A percentile compares a stretch with the other conserved stretches of the same genome.
Conservation (phyloP, 306 rosid species). For the Oxytropis ochrocephala region DNA sequence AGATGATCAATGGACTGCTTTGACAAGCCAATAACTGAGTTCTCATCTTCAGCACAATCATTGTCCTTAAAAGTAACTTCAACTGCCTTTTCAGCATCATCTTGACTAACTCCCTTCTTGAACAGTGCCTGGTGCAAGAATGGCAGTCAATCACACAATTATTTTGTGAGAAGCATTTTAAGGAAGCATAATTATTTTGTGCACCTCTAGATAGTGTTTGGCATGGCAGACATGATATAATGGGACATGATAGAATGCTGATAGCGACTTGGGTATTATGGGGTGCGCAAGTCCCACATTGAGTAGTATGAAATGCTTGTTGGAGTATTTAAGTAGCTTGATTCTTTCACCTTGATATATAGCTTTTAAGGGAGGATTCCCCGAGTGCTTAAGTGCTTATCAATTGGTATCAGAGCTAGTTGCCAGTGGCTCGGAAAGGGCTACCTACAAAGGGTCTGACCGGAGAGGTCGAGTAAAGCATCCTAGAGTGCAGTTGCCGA, state of each 20-base stretch:
- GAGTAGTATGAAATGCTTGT: too few species aligned
- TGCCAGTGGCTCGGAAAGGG: too few species aligned
- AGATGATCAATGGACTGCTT: constrained; percentile 54
- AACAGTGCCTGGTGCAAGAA: constrained; percentile 65
- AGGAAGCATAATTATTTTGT: background rate
- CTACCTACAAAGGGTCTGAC: too few species aligned
- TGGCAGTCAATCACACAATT: constrained; percentile 13
- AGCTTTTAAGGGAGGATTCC: too few species aligned
- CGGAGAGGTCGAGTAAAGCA: too few species aligned
- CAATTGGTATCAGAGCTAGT: too few species aligned
- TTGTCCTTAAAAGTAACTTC: constrained; percentile 49
- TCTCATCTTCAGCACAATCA: constrained; percentile 32
- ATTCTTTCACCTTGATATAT: too few species aligned
- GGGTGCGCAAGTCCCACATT: too few species aligned
- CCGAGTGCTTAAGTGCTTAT: too few species aligned
- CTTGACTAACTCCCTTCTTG: constrained; percentile 71
- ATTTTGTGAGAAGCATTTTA: background rate
- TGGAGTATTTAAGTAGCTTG: too few species aligned
- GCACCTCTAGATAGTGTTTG: background rate
- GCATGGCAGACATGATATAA: background rate
- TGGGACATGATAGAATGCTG: background rate
- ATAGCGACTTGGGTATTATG: too few species aligned
- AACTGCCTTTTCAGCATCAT: constrained; percentile 68
- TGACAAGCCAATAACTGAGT: constrained; percentile 30
- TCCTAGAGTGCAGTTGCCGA: too few species aligned